Conservation (phyloP, 352 stramenopile genomes). For the Phytophthora hybrid region DNA sequence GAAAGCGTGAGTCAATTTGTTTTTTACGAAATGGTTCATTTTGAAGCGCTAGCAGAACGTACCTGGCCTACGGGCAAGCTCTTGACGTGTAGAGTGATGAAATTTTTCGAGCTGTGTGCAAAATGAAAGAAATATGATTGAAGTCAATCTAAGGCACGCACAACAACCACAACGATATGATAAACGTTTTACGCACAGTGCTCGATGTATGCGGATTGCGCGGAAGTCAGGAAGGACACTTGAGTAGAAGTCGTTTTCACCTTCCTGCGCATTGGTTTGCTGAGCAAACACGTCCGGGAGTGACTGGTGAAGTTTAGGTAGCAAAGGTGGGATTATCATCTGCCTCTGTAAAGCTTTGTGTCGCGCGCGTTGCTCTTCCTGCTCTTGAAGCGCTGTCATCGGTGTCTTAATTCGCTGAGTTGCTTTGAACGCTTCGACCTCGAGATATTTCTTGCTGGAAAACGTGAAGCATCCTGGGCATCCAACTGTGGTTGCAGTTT, state of each 20-base stretch:
- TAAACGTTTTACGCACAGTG: slow-evolving; percentile 47
- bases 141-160: not conserved
- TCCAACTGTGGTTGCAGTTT: slow-evolving; percentile 38
- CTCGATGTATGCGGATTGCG: slow-evolving; percentile 65
- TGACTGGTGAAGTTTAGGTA: slow-evolving; percentile 19
- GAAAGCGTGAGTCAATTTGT: not conserved
- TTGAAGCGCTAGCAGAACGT: slow-evolving; percentile 3
- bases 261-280: slow-evolving; percentile 3
- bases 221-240: slow-evolving; percentile 58
- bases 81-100: slow-evolving; percentile 77
- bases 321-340: slow-evolving; percentile 51
- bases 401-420: slow-evolving; percentile 62
- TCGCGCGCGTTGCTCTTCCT: slow-evolving; percentile 42
- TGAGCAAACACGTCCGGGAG: not conserved
- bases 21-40: not conserved
- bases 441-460: slow-evolving; percentile 45
- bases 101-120: slow-evolving; percentile 51
- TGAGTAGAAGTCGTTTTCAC: slow-evolving; percentile 56
- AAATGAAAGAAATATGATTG: not conserved
- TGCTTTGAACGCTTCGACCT: slow-evolving; percentile 43
- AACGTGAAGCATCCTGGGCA: slow-evolving; percentile 81
- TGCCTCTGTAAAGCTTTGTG: slow-evolving; percentile 62
- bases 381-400: slow-evolving; percentile 63
- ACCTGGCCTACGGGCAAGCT: slow-evolving; percentile 80
- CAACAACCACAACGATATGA: not conserved